Base-by-base conservation (phyloP, 176 grass and related monocot genomes). In the Triticum urartu region DNA sequence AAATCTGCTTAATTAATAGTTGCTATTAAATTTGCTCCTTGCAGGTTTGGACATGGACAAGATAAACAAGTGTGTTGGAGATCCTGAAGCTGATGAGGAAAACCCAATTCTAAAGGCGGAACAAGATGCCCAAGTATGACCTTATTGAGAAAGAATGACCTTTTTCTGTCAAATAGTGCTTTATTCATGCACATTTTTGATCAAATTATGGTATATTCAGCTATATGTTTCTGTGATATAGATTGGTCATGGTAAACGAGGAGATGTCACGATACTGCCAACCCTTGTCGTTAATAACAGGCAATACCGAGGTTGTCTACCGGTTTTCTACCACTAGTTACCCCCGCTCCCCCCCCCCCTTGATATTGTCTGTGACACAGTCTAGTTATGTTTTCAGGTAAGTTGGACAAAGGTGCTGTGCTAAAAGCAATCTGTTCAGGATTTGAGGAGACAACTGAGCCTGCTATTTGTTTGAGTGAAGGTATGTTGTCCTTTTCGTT, bases 251-350 rank as follows among this genome's bases (percentile, higher is more conserved):
- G 92, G 61, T 87, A 83, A 91, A 80, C 88, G 88, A 85, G 92
- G 95, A 75, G 95, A 97, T 84, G 95, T 97, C 64, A 97, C 95
- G 2, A 97, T 97, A 91, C 89, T 97, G 78, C 95, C 95, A 25
- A 94, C 95, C 7, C 90, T 97, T 92, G 87, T 97, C 67, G 90
- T 97, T 56, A 97, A 97, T 77, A 94, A 94, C 81, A 85, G 88
- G 83, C 95, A 97, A 73, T 97, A 97, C 68, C 84, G 95, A 89
- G 95, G 95, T 97, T 83, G 75, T 86, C 64, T 75, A 78, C 45
- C 68, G 24, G 36, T 77, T 86, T 65, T 85, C 25, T 82, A 83
- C 40, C 50, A 64, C 40, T 18, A 24, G 39, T 32, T 84, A 13
- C 85, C 81, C 60, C n/a, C n/a, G n/a, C n/a, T n/a, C n/a, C 64